A percentile compares a stretch with the other conserved stretches of the same genome.
Evolutionary conservation across 2,329 filamentous ascomycete species (phyloP).

Genomic region (Westerdykella sp.): DNA sequence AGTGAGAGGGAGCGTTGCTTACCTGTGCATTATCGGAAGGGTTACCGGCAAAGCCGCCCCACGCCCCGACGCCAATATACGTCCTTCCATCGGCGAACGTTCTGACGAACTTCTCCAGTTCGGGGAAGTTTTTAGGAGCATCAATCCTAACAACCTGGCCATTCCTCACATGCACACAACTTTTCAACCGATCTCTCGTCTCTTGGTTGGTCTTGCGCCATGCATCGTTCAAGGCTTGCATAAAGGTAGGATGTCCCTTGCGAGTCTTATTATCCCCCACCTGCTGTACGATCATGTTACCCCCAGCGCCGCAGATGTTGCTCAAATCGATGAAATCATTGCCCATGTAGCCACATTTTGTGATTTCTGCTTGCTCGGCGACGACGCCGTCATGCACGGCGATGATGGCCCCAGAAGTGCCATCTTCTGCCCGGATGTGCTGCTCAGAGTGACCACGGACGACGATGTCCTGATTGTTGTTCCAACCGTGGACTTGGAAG

Average conservation of each 20-base stretch:
- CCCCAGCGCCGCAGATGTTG: constrained; percentile 38
- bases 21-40: constrained; percentile 31
- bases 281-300: constrained; percentile 39
- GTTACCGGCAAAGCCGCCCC: constrained; percentile 29
- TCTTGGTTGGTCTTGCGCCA: constrained; percentile 30
- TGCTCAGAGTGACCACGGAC: constrained; percentile 19
- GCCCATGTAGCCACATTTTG: constrained; percentile 31
- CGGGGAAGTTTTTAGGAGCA: constrained; percentile 31
- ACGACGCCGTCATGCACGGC: constrained; percentile 36
- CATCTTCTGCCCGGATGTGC: constrained; percentile 24
- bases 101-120: constrained; percentile 36
- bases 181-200: constrained; percentile 29
- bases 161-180: constrained; percentile 21
- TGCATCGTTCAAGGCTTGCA: constrained; percentile 35
- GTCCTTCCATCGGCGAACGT: constrained; percentile 33
- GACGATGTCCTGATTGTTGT: constrained; percentile 30
- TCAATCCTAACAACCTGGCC: constrained; percentile 17
- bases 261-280: constrained; percentile 30
- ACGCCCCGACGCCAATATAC: constrained; percentile 39
- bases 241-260: constrained; percentile 37
- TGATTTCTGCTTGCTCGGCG: constrained; percentile 40
- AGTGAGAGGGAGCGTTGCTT: neutral
- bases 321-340: constrained; percentile 34
- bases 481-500: constrained; percentile 37
- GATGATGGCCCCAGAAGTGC: constrained; percentile 37